Base-by-base conservation (phyloP, 2,329 filamentous ascomycete species). In the Sclerotinia sclerotiorum region DNA sequence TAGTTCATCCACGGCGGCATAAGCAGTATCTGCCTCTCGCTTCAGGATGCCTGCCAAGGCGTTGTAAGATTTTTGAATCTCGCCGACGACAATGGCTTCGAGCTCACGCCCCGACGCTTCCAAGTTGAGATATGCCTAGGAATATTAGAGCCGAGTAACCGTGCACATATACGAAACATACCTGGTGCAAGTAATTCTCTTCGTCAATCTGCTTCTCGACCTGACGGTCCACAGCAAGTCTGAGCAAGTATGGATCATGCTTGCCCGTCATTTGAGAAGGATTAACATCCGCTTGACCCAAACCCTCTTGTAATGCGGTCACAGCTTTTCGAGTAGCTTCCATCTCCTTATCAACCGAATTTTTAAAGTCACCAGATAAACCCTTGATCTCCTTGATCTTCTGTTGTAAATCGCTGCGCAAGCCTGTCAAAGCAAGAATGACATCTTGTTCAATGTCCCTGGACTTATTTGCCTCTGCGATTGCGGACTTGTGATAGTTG, bases 361-460 rank as follows among this genome's bases (percentile, higher is more conserved):
- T 99, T 81, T 97, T 97, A 81, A 99, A 99, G 79, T 99, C 95
- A 21, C 93, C 91, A 7, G 93, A 91, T 21, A 99, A 83, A 73
- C 88, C 90, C 81, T 97, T 97, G 82, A 99, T 99, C 80, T 99
- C 95, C 80, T 98, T 99, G 79, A 97, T 97, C 82, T 99, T 99
- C 78, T 96, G 93, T 70, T 91, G 90, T 24, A 99, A 83, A 79
- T 99, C 95, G 76, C 89, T 94, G 69, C 95, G 84, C 66, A 99
- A 82, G 1, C 93, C 93, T 2, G 90, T 93, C 68, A 99, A 83
- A 65, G 94, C 93, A 63, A 92, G 84, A 72, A 98, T 93, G 58
- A 99, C 93, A 76, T 98, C 94, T 70, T 89, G 89, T 78, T 98
- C 93, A 68, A 97, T 94, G 71, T 97, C 93, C 68, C 86, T 89